Conservation (phyloP, 495 filamentous ascomycete species). For the Friedmanniomyces simplex region DNA sequence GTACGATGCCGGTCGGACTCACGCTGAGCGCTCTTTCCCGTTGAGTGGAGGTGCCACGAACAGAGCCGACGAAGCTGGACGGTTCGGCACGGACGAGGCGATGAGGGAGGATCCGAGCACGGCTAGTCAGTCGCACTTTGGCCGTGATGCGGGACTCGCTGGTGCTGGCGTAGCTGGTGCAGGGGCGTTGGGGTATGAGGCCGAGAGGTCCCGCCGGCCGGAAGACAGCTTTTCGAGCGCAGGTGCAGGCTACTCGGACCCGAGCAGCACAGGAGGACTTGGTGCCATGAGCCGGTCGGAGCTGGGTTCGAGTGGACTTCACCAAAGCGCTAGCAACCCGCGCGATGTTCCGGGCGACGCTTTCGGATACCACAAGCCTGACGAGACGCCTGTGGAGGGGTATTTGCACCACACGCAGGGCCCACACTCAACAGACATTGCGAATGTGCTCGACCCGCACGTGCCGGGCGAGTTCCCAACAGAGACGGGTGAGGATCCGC, state of each 20-base stretch:
- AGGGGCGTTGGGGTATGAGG: neutral
- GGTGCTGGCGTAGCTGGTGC: constrained; percentile 14
- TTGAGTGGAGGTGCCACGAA: constrained; percentile 1
- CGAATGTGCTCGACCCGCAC: constrained; percentile 9
- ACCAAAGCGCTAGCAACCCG: neutral
- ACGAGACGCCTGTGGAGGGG: constrained; percentile 9
- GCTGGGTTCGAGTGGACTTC: neutral
- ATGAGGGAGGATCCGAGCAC: neutral
- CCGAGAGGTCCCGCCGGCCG: neutral
- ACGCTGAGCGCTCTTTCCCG: constrained; percentile 1
- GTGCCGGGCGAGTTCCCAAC: constrained; percentile 9
- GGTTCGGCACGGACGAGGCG: too few species aligned
- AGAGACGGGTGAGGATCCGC: neutral
- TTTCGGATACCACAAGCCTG: constrained; percentile 1
- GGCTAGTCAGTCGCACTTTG: constrained; percentile 22
- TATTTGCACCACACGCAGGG: constrained; percentile 2
- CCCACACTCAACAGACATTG: constrained; percentile 8
- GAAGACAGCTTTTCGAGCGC: neutral
- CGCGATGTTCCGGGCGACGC: neutral
- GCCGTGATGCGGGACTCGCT: constrained; percentile 22
- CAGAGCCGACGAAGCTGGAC: constrained; percentile 4
- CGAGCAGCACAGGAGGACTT: neutral
- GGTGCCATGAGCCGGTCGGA: neutral
- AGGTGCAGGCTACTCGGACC: neutral
- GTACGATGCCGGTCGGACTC: too few species aligned